Evolutionary conservation across 441 rosid species (phyloP).

Genomic region (Gossypium schwendimanii): DNA sequence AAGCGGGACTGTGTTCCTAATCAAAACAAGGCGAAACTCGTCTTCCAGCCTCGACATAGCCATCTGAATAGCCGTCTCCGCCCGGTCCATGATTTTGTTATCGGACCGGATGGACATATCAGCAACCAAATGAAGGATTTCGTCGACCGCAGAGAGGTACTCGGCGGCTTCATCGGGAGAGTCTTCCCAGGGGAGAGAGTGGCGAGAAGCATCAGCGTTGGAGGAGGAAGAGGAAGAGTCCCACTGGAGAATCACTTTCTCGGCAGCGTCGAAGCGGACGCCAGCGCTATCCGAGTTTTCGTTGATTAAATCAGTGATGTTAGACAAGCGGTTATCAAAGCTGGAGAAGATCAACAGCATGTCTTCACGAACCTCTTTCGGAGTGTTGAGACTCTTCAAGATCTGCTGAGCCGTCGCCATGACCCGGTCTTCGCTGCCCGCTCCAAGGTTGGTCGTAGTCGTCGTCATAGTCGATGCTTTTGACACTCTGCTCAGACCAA

Average conservation of each 20-base stretch:
- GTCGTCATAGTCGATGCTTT: conserved; percentile 18
- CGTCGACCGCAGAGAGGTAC: conserved; percentile 70
- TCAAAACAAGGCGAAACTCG: conserved; percentile 74
- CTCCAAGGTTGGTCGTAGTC: conserved; percentile 31
- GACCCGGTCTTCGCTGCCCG: conserved; percentile 80
- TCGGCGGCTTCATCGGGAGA: conserved; percentile 57
- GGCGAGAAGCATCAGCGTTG: conserved; percentile 25
- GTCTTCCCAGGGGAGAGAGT: conserved; percentile 56
- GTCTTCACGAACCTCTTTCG: conserved; percentile 85
- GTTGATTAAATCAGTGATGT: conserved; percentile 58
- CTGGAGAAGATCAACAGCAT: conserved; percentile 90
- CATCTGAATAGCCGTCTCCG: conserved; percentile 74
- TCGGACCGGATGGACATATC: conserved; percentile 39
- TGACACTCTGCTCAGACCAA: background rate
- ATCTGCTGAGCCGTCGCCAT: conserved; percentile 97
- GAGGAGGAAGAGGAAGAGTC: conserved; percentile 30
- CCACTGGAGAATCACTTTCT: conserved; percentile 40
- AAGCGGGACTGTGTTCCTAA: conserved; percentile 73
- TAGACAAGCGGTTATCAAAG: conserved; percentile 92
- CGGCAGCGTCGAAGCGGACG: conserved; percentile 36
- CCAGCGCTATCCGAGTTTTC: conserved; percentile 9
- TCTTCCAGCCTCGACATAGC: conserved; percentile 93
- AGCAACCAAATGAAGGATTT: conserved; percentile 52
- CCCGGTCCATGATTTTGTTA: conserved; percentile 56
- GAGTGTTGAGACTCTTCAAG: conserved; percentile 87